These are phyloP conservation scores for Ricinus communis DNA, from an alignment of 345 rosid species.

Conservation along the genomic window DNA sequence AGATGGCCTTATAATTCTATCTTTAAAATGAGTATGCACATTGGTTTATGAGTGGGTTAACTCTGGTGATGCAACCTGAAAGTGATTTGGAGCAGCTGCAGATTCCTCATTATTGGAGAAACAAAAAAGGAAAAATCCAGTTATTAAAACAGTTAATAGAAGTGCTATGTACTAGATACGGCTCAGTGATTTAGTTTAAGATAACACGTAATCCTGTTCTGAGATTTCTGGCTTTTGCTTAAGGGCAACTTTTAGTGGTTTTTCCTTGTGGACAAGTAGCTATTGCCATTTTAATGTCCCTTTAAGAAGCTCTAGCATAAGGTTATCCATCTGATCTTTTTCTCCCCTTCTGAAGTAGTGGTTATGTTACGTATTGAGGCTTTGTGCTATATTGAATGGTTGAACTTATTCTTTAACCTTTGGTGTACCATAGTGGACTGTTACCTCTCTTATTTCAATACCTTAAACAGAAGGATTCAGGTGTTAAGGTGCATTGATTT, in stretches of 20 bases:
- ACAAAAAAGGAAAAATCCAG: not conserved
- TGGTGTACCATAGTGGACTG: not conserved
- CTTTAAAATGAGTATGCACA: not conserved
- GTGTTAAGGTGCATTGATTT: not conserved
- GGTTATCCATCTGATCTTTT: not conserved
- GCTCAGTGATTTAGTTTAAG: not conserved
- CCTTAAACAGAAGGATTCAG: not conserved
- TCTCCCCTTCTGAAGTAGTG: not conserved
- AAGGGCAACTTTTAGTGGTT: not conserved
- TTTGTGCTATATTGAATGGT: not conserved
- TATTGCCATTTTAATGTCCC: not conserved
- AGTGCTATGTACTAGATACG: not conserved
- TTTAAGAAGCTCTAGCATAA: not conserved
- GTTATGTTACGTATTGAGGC: not conserved
- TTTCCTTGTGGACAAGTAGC: not conserved
- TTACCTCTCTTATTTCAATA: not conserved
- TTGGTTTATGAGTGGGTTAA: not conserved
- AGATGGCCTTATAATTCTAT: not conserved
- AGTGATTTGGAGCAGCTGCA: not conserved
- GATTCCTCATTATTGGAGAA: not conserved
- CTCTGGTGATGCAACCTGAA: not conserved
- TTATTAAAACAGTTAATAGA: not conserved
- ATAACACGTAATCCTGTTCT: not conserved
- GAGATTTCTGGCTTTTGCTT: not conserved
- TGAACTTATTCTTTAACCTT: not conserved